Conservation (phyloP, 2,329 filamentous ascomycete genomes). For the Botrytis paeoniae region DNA sequence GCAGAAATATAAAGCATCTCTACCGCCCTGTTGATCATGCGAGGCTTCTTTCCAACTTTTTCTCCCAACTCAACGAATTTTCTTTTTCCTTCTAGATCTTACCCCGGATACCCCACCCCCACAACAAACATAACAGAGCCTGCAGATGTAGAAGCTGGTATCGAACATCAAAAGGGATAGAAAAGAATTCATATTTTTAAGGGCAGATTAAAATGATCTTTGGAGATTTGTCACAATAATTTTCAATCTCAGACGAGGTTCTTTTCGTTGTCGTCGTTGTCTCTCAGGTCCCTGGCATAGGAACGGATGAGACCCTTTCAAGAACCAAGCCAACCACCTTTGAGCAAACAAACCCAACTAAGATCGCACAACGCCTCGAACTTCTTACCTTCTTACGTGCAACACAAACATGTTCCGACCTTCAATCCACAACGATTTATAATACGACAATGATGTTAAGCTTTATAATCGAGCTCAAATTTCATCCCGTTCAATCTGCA, state of each 20-base stretch:
- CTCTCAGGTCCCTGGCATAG: too few species aligned
- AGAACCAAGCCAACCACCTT: neutral
- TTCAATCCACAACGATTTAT: neutral
- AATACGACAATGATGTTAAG: neutral
- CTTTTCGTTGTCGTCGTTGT: neutral
- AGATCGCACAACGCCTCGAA: neutral
- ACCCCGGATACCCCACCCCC: constrained; percentile 5
- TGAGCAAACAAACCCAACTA: neutral
- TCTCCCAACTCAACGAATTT: neutral
- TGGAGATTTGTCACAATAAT: neutral
- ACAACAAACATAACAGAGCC: neutral
- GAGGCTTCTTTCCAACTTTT: neutral
- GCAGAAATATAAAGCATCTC: neutral
- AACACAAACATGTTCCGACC: neutral
- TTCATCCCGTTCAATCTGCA: neutral
- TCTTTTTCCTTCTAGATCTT: neutral
- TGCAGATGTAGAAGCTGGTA: neutral
- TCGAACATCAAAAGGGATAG: neutral
- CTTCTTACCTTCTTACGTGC: neutral
- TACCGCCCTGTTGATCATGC: neutral
- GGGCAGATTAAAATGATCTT: neutral
- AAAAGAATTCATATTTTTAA: neutral
- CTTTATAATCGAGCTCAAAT: neutral
- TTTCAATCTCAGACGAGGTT: too few species aligned
- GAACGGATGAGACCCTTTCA: neutral